Percentiles rank a stretch among this genome's conserved stretches.
Conservation (phyloP, 208 protist genomes). For the Chromosphaera perkinsii region DNA sequence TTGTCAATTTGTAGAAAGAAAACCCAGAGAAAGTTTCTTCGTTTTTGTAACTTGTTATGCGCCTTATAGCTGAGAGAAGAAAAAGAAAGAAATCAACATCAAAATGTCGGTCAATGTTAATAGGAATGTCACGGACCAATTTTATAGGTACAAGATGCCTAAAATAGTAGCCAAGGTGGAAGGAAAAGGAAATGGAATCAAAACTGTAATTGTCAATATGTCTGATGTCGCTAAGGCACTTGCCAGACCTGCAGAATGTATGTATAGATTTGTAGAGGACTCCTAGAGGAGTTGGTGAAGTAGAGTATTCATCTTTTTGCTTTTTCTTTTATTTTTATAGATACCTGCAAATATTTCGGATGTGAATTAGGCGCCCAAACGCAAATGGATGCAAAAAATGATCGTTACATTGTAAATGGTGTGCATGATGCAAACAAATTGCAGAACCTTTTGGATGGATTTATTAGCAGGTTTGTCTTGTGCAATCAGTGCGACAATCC, state of each 20-base stretch:
- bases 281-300: neutral
- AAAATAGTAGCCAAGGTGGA: slow-evolving; percentile 30
- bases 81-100: too few species aligned
- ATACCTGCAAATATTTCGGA: slow-evolving; percentile 40
- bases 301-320: neutral
- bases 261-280: neutral
- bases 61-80: too few species aligned
- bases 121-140: neutral
- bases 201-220: slow-evolving; percentile 51
- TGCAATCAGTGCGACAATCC: slow-evolving; percentile 42
- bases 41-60: too few species aligned
- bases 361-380: slow-evolving; percentile 43
- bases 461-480: slow-evolving; percentile 49
- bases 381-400: slow-evolving; percentile 34
- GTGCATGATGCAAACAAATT: slow-evolving; percentile 14
- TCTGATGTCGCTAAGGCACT: slow-evolving; percentile 28
- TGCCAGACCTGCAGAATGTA: slow-evolving; percentile 29
- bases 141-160: slow-evolving; percentile 51
- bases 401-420: slow-evolving; percentile 46
- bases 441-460: slow-evolving; percentile 38
- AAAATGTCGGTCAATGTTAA: neutral
- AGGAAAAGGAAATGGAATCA: slow-evolving; percentile 50
- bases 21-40: too few species aligned
- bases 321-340: slow-evolving; percentile 12
- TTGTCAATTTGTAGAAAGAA: too few species aligned